Conservation (phyloP, 257 asterid species). For the Oldenlandia corymbosa region DNA sequence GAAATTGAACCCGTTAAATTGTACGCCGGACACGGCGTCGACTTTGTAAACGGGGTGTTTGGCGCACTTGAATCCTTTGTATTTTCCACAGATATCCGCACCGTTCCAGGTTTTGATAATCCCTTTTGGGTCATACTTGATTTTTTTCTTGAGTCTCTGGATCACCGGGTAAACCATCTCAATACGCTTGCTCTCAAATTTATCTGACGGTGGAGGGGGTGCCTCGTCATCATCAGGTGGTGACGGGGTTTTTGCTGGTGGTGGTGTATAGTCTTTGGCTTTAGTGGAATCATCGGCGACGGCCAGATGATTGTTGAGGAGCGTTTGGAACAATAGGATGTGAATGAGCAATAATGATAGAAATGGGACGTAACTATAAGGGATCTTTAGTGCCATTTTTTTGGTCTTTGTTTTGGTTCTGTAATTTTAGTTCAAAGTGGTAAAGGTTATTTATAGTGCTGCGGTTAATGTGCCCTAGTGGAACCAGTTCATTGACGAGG, state of each 20-base stretch:
- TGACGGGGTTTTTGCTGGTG: too few species aligned
- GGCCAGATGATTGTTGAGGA: slow-evolving; percentile 12
- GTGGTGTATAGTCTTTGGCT: too few species aligned
- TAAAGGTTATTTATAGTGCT: too few species aligned
- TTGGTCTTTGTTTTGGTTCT: background rate
- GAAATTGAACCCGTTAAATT: slow-evolving; percentile 39
- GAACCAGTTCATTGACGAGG: too few species aligned
- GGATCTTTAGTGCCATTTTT: background rate
- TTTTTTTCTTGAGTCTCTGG: slow-evolving; percentile 23
- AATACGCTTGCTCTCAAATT: slow-evolving; percentile 18
- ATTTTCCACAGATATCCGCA: slow-evolving; percentile 26
- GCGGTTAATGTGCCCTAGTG: too few species aligned
- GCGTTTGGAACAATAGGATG: background rate
- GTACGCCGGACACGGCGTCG: slow-evolving; percentile 14
- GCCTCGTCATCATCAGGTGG: too few species aligned
- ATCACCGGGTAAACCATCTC: slow-evolving; percentile 28
- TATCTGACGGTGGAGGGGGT: background rate
- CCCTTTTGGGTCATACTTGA: slow-evolving; percentile 22
- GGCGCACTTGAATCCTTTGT: slow-evolving; percentile 52
- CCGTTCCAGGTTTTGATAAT: slow-evolving; percentile 42
- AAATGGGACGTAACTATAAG: background rate
- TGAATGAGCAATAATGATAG: background rate
- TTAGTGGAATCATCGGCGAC: slow-evolving; percentile 6
- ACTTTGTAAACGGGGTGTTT: slow-evolving; percentile 9
- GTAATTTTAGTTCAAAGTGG: too few species aligned